Base-by-base conservation (phyloP, 2,329 filamentous ascomycete species). In the Leptosphaerulina australis region DNA sequence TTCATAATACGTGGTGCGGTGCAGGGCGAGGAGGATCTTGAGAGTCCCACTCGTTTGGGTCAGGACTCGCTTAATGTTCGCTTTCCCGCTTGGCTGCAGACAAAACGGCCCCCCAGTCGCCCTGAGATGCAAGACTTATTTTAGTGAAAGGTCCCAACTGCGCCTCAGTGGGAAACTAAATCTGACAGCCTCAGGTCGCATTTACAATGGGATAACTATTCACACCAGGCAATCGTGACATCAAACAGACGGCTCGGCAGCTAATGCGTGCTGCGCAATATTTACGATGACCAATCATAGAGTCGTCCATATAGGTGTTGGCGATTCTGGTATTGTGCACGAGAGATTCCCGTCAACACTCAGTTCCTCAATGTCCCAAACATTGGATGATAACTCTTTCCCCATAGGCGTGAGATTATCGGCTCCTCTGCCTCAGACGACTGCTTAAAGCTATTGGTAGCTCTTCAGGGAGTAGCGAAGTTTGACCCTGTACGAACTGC, bases 51-150 rank as follows among this genome's bases (percentile, higher is more conserved):
- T 40, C 14, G 35, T 38, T 50, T 25, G 47, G 47, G 47, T 50
- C 40, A 50, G 28, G 40, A 31, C 35, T 39, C 47, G 47, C 47
- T 50, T 34, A 39, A 25, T 14, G 10, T 30, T 37, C 30, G 35
- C 24, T 22, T 10, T 11, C 35, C 39, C 34, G 33, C 39, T 39
- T 34, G 35, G 47, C 47, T 50, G 24, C 33, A 30, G 17, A 44
- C 29, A 17, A 18, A 28, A 35, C 34, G 18, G 22, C 40, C 40
- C 40, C 40, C 47, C 40, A 50, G 38, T 35, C 24, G 29, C 26
- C 5, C 22, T 44, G 17, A 18, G 15, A 44, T 40, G 47, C 40
- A 50, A 44, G 47, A 40, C 47, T 40, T 35, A 28, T 15, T 45
- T 11, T 11, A 7, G 14, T 36, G 20, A 34, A 26, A 35, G 14